phyloP scores from a whole-genome alignment of 192 early-diverging fungal genomes.

The Obelidium mucronatum region DNA sequence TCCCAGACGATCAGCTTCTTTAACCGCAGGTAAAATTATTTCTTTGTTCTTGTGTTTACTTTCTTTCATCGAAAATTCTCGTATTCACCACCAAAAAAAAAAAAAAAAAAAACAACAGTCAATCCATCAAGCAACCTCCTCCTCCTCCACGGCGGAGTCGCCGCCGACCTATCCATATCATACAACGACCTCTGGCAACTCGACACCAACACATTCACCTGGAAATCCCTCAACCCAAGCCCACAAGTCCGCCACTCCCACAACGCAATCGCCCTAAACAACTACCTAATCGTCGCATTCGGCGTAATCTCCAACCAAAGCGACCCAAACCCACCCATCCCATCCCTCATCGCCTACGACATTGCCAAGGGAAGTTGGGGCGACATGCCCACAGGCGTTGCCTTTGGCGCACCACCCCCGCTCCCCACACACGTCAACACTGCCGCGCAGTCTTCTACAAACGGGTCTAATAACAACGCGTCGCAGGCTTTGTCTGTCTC shows the following conservation, averaged over 20 bases:
- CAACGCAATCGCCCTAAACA: conserved; percentile 22
- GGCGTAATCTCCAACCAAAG: conserved; percentile 27
- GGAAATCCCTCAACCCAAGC: conserved; percentile 8
- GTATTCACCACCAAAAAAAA: too few relatives aligned
- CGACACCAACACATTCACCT: not conserved
- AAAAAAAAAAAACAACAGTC: conserved; percentile 5
- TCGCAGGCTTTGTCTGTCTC: too few relatives aligned
- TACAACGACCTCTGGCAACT: conserved; percentile 32
- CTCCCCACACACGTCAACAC: not conserved
- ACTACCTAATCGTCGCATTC: conserved; percentile 23
- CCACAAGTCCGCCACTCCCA: conserved; percentile 26
- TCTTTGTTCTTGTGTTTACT: not conserved
- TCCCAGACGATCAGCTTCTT: conserved; percentile 23
- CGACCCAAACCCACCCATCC: not conserved
- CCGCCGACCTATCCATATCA: not conserved
- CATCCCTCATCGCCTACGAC: not conserved
- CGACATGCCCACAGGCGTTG: conserved; percentile 7
- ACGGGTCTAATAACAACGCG: not conserved
- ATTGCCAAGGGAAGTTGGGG: not conserved
- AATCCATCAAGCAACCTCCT: conserved; percentile 7
- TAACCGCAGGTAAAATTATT: conserved; percentile 15
- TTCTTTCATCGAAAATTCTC: not conserved
- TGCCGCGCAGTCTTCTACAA: not conserved
- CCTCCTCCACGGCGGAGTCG: conserved; percentile 19
- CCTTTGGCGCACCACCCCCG: not conserved